Evolutionary conservation across 768 basidiomycete genomes (phyloP).

Genomic region (Termitomyces sp.): DNA sequence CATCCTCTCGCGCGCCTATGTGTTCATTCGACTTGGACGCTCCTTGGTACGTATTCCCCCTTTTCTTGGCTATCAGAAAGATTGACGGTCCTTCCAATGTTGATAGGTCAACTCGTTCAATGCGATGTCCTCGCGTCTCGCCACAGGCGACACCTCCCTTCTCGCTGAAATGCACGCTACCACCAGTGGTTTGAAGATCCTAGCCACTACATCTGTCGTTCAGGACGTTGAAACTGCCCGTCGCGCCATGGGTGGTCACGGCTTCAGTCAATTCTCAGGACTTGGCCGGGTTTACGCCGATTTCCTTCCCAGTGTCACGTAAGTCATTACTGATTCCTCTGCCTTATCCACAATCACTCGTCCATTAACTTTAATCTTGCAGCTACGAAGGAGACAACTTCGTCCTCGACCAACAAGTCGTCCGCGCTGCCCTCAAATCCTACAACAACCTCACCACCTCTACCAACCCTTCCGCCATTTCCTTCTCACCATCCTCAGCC

Average conservation of each 20-base stretch:
- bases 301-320: constrained; percentile 64
- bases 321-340: constrained; percentile 14
- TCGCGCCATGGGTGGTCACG: constrained; percentile 75
- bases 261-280: constrained; percentile 66
- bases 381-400: constrained; percentile 82
- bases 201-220: constrained; percentile 47
- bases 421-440: constrained; percentile 66
- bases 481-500: constrained; percentile 43
- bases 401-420: constrained; percentile 71
- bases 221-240: constrained; percentile 63
- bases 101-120: constrained; percentile 49
- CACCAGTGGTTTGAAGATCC: constrained; percentile 65
- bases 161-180: constrained; percentile 73
- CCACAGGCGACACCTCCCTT: constrained; percentile 53
- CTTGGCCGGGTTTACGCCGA: constrained; percentile 63
- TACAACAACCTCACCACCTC: constrained; percentile 32
- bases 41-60: constrained; percentile 40
- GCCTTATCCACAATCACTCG: neutral
- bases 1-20: constrained; percentile 63
- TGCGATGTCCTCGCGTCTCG: constrained; percentile 42
- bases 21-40: constrained; percentile 61
- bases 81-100: neutral
- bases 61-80: neutral
- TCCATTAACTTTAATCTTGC: neutral
- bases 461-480: constrained; percentile 17